These are phyloP conservation scores for Pilatotrama ljubarskyi DNA, from an alignment of 768 basidiomycete species.

Conservation along the genomic window DNA sequence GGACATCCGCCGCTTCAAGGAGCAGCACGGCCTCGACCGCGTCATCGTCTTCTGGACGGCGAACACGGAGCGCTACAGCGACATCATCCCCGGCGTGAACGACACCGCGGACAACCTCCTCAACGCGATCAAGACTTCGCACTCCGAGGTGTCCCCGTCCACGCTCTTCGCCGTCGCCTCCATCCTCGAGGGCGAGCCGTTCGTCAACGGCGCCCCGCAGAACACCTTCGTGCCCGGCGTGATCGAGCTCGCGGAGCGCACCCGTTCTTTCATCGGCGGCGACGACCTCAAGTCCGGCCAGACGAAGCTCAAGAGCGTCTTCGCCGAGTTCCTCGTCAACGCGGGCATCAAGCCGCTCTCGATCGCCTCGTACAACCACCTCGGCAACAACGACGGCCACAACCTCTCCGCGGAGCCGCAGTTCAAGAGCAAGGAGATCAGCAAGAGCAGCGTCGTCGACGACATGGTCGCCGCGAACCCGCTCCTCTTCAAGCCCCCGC, in stretches of 20 bases:
- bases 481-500: constrained; percentile 85
- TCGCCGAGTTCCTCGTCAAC: constrained; percentile 98
- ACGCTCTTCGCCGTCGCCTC: constrained; percentile 94
- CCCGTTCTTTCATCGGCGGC: constrained; percentile 92
- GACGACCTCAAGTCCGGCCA: constrained; percentile 98
- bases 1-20: constrained; percentile 95
- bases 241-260: constrained; percentile 87
- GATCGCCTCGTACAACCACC: constrained; percentile 97
- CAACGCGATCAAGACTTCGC: constrained; percentile 75
- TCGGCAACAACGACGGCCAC: constrained; percentile 96
- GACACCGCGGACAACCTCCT: constrained; percentile 91
- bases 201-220: constrained; percentile 97
- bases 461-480: constrained; percentile 96
- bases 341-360: constrained; percentile 97
- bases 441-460: constrained; percentile 95
- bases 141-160: constrained; percentile 94
- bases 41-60: constrained; percentile 98
- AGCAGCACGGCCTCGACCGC: constrained; percentile 77
- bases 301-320: constrained; percentile 94
- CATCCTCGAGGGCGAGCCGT: constrained; percentile 93
- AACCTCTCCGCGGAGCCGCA: constrained; percentile 89
- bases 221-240: constrained; percentile 98
- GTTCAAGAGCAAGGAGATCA: constrained; percentile 98
- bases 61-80: constrained; percentile 97
- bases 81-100: constrained; percentile 92